phyloP scores from a whole-genome alignment of 192 early-diverging fungal species.

The Rhizophagus clarus region DNA sequence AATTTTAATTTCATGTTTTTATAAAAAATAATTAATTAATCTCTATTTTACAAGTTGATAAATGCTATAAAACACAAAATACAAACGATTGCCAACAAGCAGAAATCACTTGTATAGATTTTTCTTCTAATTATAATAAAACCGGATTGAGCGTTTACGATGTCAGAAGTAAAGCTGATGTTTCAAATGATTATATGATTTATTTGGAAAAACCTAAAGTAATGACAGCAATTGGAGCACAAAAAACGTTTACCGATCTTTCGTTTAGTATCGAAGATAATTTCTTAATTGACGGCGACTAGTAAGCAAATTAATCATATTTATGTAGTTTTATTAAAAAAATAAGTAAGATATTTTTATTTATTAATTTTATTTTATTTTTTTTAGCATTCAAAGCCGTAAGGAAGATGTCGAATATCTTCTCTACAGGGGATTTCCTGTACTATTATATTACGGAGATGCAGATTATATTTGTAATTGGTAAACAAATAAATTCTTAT shows the following conservation, averaged over 20 bases:
- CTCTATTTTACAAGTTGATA: not conserved
- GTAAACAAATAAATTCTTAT: constrained; percentile 33
- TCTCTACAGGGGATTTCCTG: constrained; percentile 42
- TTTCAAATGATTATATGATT: constrained; percentile 62
- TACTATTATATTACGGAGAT: constrained; percentile 80
- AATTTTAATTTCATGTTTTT: not conserved
- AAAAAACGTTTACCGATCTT: constrained; percentile 51
- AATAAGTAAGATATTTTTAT: not conserved
- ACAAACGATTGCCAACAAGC: constrained; percentile 34
- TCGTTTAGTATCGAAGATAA: constrained; percentile 49
- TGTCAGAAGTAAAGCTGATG: constrained; percentile 66
- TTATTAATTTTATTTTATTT: not conserved
- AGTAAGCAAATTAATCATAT: constrained; percentile 35
- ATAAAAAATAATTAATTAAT: not conserved
- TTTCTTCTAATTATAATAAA: constrained; percentile 12
- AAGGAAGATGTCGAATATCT: constrained; percentile 27
- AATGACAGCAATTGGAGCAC: constrained; percentile 54
- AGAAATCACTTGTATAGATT: constrained; percentile 39
- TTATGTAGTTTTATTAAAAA: no score
- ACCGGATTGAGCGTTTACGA: constrained; percentile 64
- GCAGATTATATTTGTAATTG: constrained; percentile 82
- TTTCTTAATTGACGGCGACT: constrained; percentile 48
- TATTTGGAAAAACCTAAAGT: constrained; percentile 57
- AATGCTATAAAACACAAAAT: constrained; percentile 4
- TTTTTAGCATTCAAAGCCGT: constrained; percentile 52